Percentiles rank a stretch among this genome's conserved stretches.
phyloP scores from a whole-genome alignment of 352 stramenopile genomes.

The Globisporangium radiosum region DNA sequence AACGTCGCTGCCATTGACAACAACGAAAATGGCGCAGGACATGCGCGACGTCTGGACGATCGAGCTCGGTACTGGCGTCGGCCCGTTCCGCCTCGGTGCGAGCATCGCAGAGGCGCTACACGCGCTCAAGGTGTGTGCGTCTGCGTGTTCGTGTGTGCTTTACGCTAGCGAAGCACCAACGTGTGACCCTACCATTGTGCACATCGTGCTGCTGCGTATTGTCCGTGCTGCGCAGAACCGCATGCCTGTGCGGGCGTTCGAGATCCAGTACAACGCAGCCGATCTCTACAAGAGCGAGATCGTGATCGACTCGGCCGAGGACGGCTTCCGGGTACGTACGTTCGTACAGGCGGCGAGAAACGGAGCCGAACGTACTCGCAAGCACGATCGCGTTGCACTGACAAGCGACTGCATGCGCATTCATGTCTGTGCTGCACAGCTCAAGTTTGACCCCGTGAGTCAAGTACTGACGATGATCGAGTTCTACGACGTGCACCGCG shows the following conservation, averaged over 20 bases:
- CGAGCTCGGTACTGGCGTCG: slow-evolving; percentile 67
- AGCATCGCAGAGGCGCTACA: slow-evolving; percentile 69
- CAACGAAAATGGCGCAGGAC: no score
- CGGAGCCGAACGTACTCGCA: no score
- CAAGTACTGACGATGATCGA: slow-evolving; percentile 70
- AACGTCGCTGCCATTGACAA: no score
- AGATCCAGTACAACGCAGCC: slow-evolving; percentile 68
- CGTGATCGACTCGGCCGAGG: slow-evolving; percentile 59
- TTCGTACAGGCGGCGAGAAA: no score
- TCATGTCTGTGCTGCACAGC: slow-evolving; percentile 17
- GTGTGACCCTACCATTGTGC: not conserved
- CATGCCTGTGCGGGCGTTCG: slow-evolving; percentile 59
- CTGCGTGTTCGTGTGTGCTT: not conserved
- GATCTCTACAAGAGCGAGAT: slow-evolving; percentile 60
- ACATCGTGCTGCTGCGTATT: not conserved
- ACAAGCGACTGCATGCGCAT: not conserved
- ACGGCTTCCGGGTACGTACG: slow-evolving; percentile 48
- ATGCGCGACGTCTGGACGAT: slow-evolving; percentile 82
- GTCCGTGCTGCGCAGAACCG: slow-evolving; percentile 29
- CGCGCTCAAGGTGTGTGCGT: slow-evolving; percentile 53
- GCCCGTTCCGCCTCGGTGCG: slow-evolving; percentile 69
- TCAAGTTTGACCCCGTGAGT: slow-evolving; percentile 58
- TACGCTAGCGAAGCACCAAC: not conserved
- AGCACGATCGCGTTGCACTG: not conserved
- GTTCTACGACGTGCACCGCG: slow-evolving; percentile 73